phyloP scores from a whole-genome alignment of 257 asterid genomes.

The Solanum dulcamara region DNA sequence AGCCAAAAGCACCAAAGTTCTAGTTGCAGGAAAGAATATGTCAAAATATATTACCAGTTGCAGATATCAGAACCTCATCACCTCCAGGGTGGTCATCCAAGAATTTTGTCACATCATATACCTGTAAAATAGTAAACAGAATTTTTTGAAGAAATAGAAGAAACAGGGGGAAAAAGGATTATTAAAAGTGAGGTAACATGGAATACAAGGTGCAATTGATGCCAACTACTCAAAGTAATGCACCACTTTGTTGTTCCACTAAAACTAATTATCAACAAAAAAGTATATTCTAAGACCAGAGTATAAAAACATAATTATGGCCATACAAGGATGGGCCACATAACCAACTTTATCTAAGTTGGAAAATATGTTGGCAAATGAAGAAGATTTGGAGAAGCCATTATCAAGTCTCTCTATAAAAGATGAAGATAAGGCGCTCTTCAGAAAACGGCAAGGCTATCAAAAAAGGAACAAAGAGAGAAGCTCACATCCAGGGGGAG shows the following conservation, averaged over 20 bases:
- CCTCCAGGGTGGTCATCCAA: constrained; percentile 97
- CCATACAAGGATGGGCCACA: background rate
- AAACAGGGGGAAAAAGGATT: background rate
- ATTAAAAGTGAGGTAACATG: background rate
- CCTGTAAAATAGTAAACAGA: constrained; percentile 25
- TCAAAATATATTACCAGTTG: constrained; percentile 44
- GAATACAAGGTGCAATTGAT: background rate
- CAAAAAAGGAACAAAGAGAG: background rate
- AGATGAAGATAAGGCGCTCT: background rate
- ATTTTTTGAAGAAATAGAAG: background rate
- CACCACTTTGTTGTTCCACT: background rate
- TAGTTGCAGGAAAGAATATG: background rate
- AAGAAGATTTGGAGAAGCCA: background rate
- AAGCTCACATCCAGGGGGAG: background rate
- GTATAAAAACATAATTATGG: background rate
- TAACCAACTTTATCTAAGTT: background rate
- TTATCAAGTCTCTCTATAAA: background rate
- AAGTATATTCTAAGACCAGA: background rate
- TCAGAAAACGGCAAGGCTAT: background rate
- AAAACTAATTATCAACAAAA: background rate
- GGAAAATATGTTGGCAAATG: background rate
- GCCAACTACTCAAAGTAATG: background rate
- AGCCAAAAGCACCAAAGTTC: background rate
- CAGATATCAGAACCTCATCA: constrained; percentile 71
- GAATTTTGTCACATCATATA: constrained; percentile 74